Evolutionary conservation across 306 rosid species (phyloP).

Genomic region (Dicorynia guianensis): DNA sequence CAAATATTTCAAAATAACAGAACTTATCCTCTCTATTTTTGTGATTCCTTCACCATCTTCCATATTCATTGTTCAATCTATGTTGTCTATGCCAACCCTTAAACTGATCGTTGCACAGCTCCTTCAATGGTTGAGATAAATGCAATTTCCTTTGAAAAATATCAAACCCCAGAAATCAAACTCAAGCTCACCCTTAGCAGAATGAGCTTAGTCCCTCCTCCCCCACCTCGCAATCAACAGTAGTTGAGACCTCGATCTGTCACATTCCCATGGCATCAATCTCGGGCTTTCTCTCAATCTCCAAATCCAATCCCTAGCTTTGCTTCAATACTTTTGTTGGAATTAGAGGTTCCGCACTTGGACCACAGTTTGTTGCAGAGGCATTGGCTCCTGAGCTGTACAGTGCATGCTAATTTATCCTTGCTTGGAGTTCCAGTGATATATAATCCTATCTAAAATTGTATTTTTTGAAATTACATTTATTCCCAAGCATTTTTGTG

Average conservation of each 20-base stretch:
- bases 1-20: too few relatives aligned
- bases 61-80: too few relatives aligned
- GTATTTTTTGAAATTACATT: neutral
- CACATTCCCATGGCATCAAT: constrained; percentile 71
- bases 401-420: neutral
- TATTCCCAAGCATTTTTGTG: neutral
- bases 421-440: neutral
- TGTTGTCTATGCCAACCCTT: too few relatives aligned
- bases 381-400: constrained; percentile 87
- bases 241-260: neutral
- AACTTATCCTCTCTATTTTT: too few relatives aligned
- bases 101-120: too few relatives aligned
- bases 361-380: constrained; percentile 99
- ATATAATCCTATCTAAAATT: neutral
- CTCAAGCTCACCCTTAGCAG: constrained; percentile 14
- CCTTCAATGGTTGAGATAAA: too few relatives aligned
- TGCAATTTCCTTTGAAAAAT: neutral
- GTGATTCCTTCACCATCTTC: too few relatives aligned
- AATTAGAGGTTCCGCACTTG: constrained; percentile 99
- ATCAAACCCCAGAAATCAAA: too few relatives aligned
- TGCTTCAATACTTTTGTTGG: constrained; percentile 90
- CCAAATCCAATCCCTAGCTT: constrained; percentile 57
- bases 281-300: constrained; percentile 70
- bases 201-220: neutral
- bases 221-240: neutral